phyloP scores from a whole-genome alignment of 169 alveolate species.

The Cryptosporidium ubiquitum region DNA sequence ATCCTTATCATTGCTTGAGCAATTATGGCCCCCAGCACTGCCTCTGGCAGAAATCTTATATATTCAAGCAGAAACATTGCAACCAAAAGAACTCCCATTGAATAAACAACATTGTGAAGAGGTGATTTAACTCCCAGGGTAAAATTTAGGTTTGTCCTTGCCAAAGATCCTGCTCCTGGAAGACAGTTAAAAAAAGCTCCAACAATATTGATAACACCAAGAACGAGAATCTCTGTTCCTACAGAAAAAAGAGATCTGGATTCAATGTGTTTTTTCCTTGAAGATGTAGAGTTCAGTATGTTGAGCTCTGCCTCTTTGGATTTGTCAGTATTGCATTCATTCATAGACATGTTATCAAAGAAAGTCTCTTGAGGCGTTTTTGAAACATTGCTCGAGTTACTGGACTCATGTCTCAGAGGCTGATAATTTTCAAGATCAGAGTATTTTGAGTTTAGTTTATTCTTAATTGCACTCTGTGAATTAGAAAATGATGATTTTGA shows the following conservation, averaged over 20 bases:
- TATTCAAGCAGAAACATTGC: slow-evolving; percentile 54
- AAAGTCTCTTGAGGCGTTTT: neutral
- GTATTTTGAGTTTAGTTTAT: neutral
- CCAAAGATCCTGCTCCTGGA: slow-evolving; percentile 71
- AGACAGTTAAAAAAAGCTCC: slow-evolving; percentile 61
- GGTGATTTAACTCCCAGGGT: slow-evolving; percentile 50
- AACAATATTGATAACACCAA: slow-evolving; percentile 48
- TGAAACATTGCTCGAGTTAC: neutral
- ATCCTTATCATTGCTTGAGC: slow-evolving; percentile 63
- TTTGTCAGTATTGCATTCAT: neutral
- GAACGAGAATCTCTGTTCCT: slow-evolving; percentile 57
- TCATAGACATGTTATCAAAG: neutral
- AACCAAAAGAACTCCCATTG: slow-evolving; percentile 55
- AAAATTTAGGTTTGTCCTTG: slow-evolving; percentile 45
- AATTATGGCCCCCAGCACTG: slow-evolving; percentile 60
- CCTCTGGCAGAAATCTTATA: slow-evolving; percentile 48
- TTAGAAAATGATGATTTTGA: neutral
- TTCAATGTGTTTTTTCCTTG: slow-evolving; percentile 9
- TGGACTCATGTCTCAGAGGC: neutral
- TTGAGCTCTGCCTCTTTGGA: neutral
- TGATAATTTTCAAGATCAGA: neutral
- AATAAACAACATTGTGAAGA: slow-evolving; percentile 52
- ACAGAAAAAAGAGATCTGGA: slow-evolving; percentile 43
- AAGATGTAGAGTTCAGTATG: neutral
- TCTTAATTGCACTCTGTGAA: neutral